Conservation (phyloP, 1,284 basidiomycete species). For the Pyrrhoderma noxium region DNA sequence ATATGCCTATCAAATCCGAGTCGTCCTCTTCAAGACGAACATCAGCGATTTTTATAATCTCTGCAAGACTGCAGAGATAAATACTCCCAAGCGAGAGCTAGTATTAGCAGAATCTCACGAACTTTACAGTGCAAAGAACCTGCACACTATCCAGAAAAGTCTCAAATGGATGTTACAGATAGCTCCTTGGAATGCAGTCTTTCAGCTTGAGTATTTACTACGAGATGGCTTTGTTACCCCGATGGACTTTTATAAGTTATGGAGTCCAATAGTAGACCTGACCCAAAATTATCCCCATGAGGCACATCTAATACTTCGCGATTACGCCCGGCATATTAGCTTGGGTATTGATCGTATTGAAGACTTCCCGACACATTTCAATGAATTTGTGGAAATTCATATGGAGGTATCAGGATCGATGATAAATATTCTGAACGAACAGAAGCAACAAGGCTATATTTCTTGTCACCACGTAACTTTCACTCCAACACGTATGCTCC, state of each 20-base stretch:
- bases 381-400: slow-evolving; percentile 20
- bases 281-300: slow-evolving; percentile 26
- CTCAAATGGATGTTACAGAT: slow-evolving; percentile 33
- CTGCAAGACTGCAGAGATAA: slow-evolving; percentile 47
- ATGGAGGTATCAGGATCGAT: too few species aligned
- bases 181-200: slow-evolving; percentile 50
- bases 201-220: slow-evolving; percentile 62
- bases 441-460: slow-evolving; percentile 38
- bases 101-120: slow-evolving; percentile 41
- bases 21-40: slow-evolving; percentile 40
- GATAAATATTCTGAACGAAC: too few species aligned
- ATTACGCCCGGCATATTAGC: slow-evolving; percentile 34
- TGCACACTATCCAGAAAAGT: slow-evolving; percentile 35
- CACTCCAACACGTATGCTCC: slow-evolving; percentile 59
- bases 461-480: slow-evolving; percentile 58
- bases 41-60: slow-evolving; percentile 41
- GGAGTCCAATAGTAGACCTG: slow-evolving; percentile 36
- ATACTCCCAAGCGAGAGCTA: slow-evolving; percentile 27
- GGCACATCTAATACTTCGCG: slow-evolving; percentile 43
- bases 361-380: slow-evolving; percentile 40
- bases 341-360: slow-evolving; percentile 1
- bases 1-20: slow-evolving; percentile 59
- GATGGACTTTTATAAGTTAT: slow-evolving; percentile 41
- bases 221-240: slow-evolving; percentile 53
- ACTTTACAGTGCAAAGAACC: slow-evolving; percentile 42